These are phyloP conservation scores for Claviceps africana DNA, from an alignment of 2,329 filamentous ascomycete species.

Conservation along the genomic window DNA sequence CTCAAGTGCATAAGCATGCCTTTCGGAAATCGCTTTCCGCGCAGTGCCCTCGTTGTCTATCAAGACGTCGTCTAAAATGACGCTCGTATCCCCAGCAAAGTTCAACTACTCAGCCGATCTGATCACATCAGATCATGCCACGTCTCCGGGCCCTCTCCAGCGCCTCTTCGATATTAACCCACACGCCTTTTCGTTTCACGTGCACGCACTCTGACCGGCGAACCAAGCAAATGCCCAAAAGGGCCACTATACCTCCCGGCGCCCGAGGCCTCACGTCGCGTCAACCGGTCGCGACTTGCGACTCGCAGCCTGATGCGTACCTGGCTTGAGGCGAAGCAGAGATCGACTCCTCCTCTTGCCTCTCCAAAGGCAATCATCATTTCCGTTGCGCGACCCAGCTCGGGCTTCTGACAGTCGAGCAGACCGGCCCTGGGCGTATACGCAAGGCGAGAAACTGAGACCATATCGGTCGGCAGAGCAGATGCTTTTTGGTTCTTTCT, in stretches of 20 bases:
- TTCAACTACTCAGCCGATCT: neutral
- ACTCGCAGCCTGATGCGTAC: neutral
- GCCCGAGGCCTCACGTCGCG: neutral
- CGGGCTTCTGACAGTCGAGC: neutral
- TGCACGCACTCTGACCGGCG: neutral
- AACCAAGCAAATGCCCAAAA: neutral
- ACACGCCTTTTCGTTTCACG: neutral
- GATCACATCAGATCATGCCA: neutral
- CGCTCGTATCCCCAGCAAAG: neutral
- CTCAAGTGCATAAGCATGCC: neutral
- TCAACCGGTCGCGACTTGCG: neutral
- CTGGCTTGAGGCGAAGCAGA: neutral
- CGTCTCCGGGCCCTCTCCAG: neutral
- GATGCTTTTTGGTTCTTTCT: neutral
- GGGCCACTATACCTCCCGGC: neutral
- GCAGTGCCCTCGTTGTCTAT: constrained; percentile 1
- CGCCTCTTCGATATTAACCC: neutral
- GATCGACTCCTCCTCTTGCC: neutral
- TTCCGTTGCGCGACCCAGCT: neutral
- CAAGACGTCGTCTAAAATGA: constrained; percentile 1
- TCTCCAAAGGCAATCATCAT: neutral
- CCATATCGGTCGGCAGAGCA: neutral
- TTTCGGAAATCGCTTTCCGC: constrained; percentile 3
- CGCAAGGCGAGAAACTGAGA: neutral
- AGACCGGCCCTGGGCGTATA: neutral